Evolutionary conservation across 2,329 filamentous ascomycete genomes (phyloP).

Genomic region (Fusarium sarcochroum): DNA sequence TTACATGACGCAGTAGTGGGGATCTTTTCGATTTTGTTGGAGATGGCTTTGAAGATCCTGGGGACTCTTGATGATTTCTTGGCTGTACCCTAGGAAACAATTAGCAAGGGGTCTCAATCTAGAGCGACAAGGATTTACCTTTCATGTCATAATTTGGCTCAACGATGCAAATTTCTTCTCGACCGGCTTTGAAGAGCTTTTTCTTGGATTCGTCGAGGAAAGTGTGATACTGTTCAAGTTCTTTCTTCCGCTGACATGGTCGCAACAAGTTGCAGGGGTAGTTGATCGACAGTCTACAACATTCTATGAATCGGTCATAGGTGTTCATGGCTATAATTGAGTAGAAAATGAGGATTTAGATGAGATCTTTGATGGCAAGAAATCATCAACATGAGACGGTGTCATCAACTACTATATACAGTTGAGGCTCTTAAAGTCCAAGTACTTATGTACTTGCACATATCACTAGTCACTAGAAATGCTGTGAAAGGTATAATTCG

Average conservation of each 20-base stretch:
- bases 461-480: neutral
- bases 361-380: neutral
- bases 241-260: neutral
- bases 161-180: too few species aligned
- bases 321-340: neutral
- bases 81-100: neutral
- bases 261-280: neutral
- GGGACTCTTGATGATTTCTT: neutral
- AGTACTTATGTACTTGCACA: too few species aligned
- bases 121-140: too few species aligned
- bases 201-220: too few species aligned
- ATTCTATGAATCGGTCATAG: neutral
- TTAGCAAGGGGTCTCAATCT: too few species aligned
- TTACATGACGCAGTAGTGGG: slow-evolving; percentile 18
- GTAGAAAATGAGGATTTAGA: too few species aligned
- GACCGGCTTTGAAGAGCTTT: too few species aligned
- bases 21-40: slow-evolving; percentile 20
- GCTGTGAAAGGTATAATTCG: neutral
- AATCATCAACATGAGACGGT: neutral
- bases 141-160: too few species aligned
- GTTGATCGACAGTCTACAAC: neutral
- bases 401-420: too few species aligned
- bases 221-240: too few species aligned
- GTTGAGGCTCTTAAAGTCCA: too few species aligned
- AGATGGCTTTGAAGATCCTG: neutral